phyloP scores from a whole-genome alignment of 805 yeast genomes.

The Wickerhamomyces mucosus region DNA sequence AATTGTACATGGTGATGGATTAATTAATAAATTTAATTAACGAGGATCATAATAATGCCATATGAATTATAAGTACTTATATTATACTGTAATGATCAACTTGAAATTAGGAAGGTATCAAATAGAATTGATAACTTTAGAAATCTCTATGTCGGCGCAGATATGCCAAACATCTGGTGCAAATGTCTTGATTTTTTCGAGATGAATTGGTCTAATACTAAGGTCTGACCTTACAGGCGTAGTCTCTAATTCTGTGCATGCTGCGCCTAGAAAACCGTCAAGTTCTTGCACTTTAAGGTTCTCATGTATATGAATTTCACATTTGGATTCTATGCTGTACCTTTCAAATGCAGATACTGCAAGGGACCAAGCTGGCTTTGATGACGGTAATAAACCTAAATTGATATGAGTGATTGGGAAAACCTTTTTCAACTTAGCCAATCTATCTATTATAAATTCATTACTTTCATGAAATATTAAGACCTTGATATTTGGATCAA shows the following conservation, averaged over 20 bases:
- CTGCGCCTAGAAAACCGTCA: conserved; percentile 13
- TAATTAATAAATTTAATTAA: too few relatives aligned
- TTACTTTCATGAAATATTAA: conserved; percentile 58
- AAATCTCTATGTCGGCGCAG: conserved; percentile 51
- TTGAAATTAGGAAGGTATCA: too few relatives aligned
- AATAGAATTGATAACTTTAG: too few relatives aligned
- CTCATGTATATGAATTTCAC: conserved; percentile 61
- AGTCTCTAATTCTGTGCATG: too few relatives aligned
- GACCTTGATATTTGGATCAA: conserved; percentile 13
- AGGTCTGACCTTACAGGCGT: conserved; percentile 1
- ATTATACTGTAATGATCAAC: too few relatives aligned
- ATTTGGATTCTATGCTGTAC: conserved; percentile 1
- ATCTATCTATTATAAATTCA: conserved; percentile 35
- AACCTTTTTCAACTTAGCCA: conserved; percentile 17
- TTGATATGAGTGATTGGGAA: conserved; percentile 48
- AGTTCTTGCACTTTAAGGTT: conserved; percentile 45
- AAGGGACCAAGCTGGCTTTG: conserved; percentile 50
- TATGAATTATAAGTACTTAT: too few relatives aligned
- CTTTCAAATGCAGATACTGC: conserved; percentile 23
- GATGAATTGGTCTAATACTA: conserved; percentile 20
- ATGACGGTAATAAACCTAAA: conserved; percentile 70
- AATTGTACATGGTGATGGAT: too few relatives aligned
- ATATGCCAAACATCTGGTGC: conserved; percentile 85
- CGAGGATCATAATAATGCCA: too few relatives aligned
- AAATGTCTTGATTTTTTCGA: conserved; percentile 70